Base-by-base conservation (phyloP, 495 filamentous ascomycete species). In the Podospora anserina region DNA sequence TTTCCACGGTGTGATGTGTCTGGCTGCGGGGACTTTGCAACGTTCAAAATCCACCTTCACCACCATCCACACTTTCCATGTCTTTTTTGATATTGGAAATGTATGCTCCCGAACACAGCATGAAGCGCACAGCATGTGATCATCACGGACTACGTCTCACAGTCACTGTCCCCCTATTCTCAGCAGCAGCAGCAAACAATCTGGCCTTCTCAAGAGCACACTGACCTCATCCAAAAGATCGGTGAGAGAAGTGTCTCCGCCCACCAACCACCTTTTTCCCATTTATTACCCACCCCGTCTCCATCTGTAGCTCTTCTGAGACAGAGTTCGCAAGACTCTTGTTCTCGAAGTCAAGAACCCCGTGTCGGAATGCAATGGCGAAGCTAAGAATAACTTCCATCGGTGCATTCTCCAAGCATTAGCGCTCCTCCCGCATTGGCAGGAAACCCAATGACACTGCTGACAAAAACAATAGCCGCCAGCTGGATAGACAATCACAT, bases 1-100 rank as follows among this genome's bases (percentile, higher is more conserved):
- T 59, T 27, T 27, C 26, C 27, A 61, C 59, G 26, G 59, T 61
- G 59, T 61, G 26, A 61, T 61, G 59, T 61, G n/a, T 28, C 30
- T 28, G 39, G 39, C 39, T 49, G 39, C 39, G 39, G 39, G 39
- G 39, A 3, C 15, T 49, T 4, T 49, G 39, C 39, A 49, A 49
- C 39, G 39, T 49, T 2, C 39, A 16, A 16, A 49, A 49, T 49
- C 39, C 39, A 49, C 30, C 7, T 49, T 49, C 39, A 49, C 39
- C 39, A 49, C 39, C 39, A 49, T 49, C 9, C 3, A 49, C 39
- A 5, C 2, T 0, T 49, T 49, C 39, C 6, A 49, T 49, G 9
- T 49, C 39, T 49, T 13, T 49, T 49, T 49, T 1, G 39, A 49
- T 49, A 49, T 49, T 49, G 39, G 1, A 49, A 49, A 18, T 49